Conservation (phyloP, 352 stramenopile genomes). For the Phytophthora capsici region DNA sequence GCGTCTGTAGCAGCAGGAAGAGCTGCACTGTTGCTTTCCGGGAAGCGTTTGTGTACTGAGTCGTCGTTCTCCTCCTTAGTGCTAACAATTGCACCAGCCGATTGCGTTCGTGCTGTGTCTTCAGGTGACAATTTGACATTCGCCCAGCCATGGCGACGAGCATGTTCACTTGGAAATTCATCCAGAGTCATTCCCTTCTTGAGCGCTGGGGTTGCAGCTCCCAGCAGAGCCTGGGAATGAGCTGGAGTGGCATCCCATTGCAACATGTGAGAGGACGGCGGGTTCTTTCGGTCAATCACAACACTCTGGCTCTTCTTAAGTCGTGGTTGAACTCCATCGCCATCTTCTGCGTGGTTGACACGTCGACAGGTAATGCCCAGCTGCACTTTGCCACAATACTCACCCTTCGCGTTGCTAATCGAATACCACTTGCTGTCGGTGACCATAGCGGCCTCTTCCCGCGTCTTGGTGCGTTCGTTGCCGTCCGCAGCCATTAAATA, state of each 20-base stretch:
- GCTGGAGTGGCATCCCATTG: slow-evolving; percentile 65
- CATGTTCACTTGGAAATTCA: slow-evolving; percentile 47
- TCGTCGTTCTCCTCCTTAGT: slow-evolving; percentile 38
- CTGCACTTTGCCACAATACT: slow-evolving; percentile 89
- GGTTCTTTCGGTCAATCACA: slow-evolving; percentile 74
- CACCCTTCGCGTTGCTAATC: slow-evolving; percentile 83
- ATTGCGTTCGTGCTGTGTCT: slow-evolving; percentile 55
- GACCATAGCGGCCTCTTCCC: slow-evolving; percentile 79
- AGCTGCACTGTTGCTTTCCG: slow-evolving; percentile 30
- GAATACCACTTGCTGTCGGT: slow-evolving; percentile 85
- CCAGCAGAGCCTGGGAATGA: slow-evolving; percentile 38
- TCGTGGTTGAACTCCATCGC: slow-evolving; percentile 53
- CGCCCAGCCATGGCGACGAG: slow-evolving; percentile 72
- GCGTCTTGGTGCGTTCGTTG: slow-evolving; percentile 38
- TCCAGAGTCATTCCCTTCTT: slow-evolving; percentile 45
- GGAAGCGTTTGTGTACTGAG: slow-evolving; percentile 50
- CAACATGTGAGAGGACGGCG: slow-evolving; percentile 75
- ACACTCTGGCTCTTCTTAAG: slow-evolving; percentile 82
- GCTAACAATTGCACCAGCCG: slow-evolving; percentile 55
- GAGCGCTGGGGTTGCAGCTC: slow-evolving; percentile 46
- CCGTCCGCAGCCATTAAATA: slow-evolving; percentile 79
- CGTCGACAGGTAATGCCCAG: slow-evolving; percentile 78
- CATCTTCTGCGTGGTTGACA: slow-evolving; percentile 29
- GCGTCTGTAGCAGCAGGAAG: slow-evolving; percentile 48
- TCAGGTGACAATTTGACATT: slow-evolving; percentile 85